Evolutionary conservation across 495 filamentous ascomycete genomes (phyloP), one percentile per base, ranked within the genome.

Genomic region (Penicillium crystallinum): DNA sequence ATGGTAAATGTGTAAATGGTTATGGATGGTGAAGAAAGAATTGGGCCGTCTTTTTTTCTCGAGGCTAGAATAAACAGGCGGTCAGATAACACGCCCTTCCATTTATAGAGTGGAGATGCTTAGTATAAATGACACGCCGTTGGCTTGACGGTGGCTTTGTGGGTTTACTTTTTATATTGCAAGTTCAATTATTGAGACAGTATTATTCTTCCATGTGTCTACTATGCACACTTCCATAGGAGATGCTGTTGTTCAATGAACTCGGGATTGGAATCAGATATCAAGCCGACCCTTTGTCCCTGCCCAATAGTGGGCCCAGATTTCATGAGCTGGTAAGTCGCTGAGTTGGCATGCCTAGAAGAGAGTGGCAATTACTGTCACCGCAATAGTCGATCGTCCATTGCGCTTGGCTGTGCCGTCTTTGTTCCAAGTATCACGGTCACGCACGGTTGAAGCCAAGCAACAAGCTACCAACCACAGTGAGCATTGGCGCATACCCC

Each of bases 401-500:
- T 27, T 15, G 18, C 9, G 3, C 19, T 18, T 6, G 9, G 8
- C 19, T 12, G 29, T 31, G 27, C 22, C 19, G 9, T 9, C 48
- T 34, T 25, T 29, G 23, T 48, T 42, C 38, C 47, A 50, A 22
- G 18, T 33, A 38, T 29, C 17, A 31, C 48, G 8, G 6, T 42
- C 30, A 33, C 40, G 25, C 3, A 19, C 42, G 12, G 43, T 52
- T 47, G 22, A 33, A 22, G 22, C 43, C 49, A 23, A 54, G 45
- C 49, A 70, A 51, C 59, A 68, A 30, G 40, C 46, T 57, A 25
- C 73, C 76, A 37, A 74, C 55, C 11, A 58, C 51, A 12, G 60
- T 53, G 22, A 77, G 45, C 42, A 75, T 43, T 12, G 74, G 75
- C 18, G 75, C 77, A 67, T 81, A 81, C 6, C 73, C 70, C 77